A percentile compares a stretch with the other conserved stretches of the same genome.
Conservation (phyloP, 345 rosid genomes). For the Arabidopsis arenosa region DNA sequence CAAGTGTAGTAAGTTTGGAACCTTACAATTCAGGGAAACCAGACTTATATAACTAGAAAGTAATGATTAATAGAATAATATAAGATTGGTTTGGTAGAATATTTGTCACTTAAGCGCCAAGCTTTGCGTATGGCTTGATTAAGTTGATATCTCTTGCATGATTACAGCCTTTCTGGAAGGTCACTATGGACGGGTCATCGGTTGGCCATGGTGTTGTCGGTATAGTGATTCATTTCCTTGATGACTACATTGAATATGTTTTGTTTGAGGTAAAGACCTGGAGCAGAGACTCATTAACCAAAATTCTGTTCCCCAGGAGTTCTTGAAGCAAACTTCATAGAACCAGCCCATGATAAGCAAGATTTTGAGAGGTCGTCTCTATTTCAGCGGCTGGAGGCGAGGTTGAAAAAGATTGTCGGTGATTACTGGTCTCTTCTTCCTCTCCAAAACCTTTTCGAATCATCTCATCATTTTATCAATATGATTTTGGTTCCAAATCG, state of each 20-base stretch:
- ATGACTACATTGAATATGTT: slow-evolving; percentile 21
- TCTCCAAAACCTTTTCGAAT: neutral
- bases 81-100: neutral
- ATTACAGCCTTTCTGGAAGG: slow-evolving; percentile 95
- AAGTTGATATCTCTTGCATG: slow-evolving; percentile 29
- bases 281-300: slow-evolving; percentile 34
- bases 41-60: neutral
- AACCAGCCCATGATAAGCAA: slow-evolving; percentile 98
- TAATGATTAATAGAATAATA: neutral
- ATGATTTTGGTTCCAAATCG: neutral
- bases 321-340: slow-evolving; percentile 93
- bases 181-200: slow-evolving; percentile 58
- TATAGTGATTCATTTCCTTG: slow-evolving; percentile 43
- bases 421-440: slow-evolving; percentile 76
- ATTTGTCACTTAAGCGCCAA: neutral
- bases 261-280: slow-evolving; percentile 15
- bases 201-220: slow-evolving; percentile 83
- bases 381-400: slow-evolving; percentile 71
- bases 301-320: slow-evolving; percentile 62
- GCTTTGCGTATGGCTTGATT: slow-evolving; percentile 30
- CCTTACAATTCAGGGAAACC: neutral
- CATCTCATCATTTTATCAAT: neutral
- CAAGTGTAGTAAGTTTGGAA: neutral
- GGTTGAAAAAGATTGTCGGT: slow-evolving; percentile 63
- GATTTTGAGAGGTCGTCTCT: slow-evolving; percentile 93